A percentile compares a stretch with the other conserved stretches of the same genome.
Evolutionary conservation across 1,284 basidiomycete genomes (phyloP).

Genomic region (Leccinum pallidistipes): DNA sequence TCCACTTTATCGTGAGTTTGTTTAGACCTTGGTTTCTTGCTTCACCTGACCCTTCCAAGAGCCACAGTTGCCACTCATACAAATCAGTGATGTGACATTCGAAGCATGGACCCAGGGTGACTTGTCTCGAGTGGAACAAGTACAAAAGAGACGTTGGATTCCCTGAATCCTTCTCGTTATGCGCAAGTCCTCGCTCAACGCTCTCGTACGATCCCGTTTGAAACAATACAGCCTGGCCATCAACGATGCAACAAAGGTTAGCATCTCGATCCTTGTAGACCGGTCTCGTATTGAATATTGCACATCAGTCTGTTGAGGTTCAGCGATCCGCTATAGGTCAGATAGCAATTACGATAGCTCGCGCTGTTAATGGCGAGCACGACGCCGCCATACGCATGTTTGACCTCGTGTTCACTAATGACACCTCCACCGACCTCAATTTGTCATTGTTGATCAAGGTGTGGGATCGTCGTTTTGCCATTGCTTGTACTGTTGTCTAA

Average conservation of each 20-base stretch:
- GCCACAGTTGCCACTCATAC: not conserved
- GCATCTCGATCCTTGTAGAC: not conserved
- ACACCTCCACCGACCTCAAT: not conserved
- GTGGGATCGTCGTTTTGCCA: no score
- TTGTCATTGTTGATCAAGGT: no score
- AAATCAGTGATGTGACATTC: not conserved
- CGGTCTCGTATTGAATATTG: no score
- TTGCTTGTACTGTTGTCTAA: no score
- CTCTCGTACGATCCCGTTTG: not conserved
- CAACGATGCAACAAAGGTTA: slow-evolving; percentile 1
- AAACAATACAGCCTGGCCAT: slow-evolving; percentile 1
- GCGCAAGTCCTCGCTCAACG: not conserved
- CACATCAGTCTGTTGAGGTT: slow-evolving; percentile 1
- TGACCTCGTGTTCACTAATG: slow-evolving; percentile 9
- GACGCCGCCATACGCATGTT: slow-evolving; percentile 2
- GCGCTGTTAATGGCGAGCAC: not conserved
- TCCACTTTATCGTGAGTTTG: not conserved
- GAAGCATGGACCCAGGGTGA: not conserved
- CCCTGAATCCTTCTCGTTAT: not conserved
- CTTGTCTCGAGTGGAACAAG: not conserved
- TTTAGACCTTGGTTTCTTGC: not conserved
- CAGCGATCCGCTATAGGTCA: not conserved
- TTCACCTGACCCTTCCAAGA: not conserved
- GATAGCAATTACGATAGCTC: slow-evolving; percentile 2
- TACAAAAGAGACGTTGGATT: not conserved